These are phyloP conservation scores for Syncephalis fuscata DNA, from an alignment of 371 early-diverging fungal genomes.

Conservation along the genomic window DNA sequence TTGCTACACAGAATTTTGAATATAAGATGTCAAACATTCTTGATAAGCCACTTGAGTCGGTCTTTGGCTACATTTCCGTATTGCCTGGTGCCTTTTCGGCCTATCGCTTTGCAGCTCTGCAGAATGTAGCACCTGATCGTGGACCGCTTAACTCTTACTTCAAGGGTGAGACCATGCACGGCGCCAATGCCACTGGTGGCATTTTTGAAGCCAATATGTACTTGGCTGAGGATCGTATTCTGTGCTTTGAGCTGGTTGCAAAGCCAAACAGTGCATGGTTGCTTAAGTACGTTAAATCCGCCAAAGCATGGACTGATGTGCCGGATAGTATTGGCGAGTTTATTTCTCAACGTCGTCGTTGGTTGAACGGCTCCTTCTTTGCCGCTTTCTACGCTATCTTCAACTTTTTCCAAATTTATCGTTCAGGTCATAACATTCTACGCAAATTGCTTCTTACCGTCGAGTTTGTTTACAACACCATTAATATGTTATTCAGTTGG, in stretches of 20 bases:
- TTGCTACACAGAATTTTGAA: conserved; percentile 74
- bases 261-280: conserved; percentile 44
- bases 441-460: conserved; percentile 42
- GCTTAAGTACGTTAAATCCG: conserved; percentile 37
- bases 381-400: conserved; percentile 51
- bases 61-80: conserved; percentile 74
- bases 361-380: conserved; percentile 61
- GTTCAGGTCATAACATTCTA: conserved; percentile 40
- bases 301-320: conserved; percentile 56
- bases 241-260: conserved; percentile 60
- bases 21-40: conserved; percentile 73
- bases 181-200: conserved; percentile 19
- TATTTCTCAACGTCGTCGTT: conserved; percentile 50
- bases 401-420: conserved; percentile 61
- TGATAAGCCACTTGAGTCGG: conserved; percentile 66
- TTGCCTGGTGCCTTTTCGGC: conserved; percentile 63
- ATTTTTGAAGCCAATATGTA: conserved; percentile 61
- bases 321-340: conserved; percentile 47
- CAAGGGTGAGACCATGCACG: conserved; percentile 34
- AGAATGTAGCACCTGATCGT: conserved; percentile 26
- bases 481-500: conserved; percentile 63
- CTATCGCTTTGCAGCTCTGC: conserved; percentile 37
- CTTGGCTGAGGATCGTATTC: conserved; percentile 54
- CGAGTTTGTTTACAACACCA: conserved; percentile 52
- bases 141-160: conserved; percentile 50